Evolutionary conservation across 768 basidiomycete species (phyloP), one percentile per base, ranked within the genome.

Genomic region (Tubosaeta sp.): DNA sequence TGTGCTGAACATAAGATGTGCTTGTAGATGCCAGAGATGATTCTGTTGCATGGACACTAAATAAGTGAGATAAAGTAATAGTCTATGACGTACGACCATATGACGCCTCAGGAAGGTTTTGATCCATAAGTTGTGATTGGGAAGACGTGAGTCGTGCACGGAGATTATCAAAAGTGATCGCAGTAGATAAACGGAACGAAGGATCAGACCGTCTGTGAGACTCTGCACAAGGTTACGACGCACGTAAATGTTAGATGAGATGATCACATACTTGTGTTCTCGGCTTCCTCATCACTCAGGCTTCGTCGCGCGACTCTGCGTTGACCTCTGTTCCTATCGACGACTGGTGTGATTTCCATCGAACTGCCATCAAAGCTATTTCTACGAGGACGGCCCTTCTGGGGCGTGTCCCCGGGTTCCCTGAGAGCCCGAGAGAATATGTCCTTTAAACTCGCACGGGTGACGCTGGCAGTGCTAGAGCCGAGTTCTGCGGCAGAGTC

Each of bases 241-340:
- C n/a, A 51, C 19, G 42, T 14, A 34, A 49, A 38, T 25, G 48
- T 48, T 47, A 52, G 40, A 61, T 30, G 50, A 48, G 30, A 34
- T 19, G 46, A 40, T 1, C 18, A 58, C 83, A 60, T 66, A 87
- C 85, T 73, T 48, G 74, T 59, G 54, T 74, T 75, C 31, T 84
- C 84, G 3, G 70, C 64, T 59, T 87, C 86, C 59, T 87, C 85
- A 56, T 87, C 86, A 59, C 84, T 86, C 56, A 82, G 53, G 60
- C 82, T 87, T 57, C 71, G 75, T 32, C 80, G 73, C 53, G 82
- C 79, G 10, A 73, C 75, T 64, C 76, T 82, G 52, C 68, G 71
- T 49, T 66, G 71, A 21, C 67, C 64, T 51, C 73, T 67, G 49
- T 76, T 73, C 59, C 72, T 69, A 36, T 69, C 60, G 35, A 75